Conservation (phyloP, 768 basidiomycete genomes). For the Leucocoprinus leucothites region DNA sequence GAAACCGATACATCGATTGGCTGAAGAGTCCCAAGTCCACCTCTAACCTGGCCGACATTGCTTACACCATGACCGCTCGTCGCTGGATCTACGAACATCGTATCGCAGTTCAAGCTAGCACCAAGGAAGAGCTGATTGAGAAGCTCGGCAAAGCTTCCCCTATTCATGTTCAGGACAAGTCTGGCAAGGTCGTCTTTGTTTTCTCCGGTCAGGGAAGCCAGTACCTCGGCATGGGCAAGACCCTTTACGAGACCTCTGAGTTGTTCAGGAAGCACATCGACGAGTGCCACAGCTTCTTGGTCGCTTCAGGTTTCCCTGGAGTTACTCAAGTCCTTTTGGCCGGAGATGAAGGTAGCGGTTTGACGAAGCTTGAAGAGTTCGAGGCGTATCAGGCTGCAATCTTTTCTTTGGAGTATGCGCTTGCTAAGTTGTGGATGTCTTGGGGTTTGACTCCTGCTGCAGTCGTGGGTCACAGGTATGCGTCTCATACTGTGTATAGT, state of each 20-base stretch:
- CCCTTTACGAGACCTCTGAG: conserved; percentile 47
- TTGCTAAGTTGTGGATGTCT: conserved; percentile 61
- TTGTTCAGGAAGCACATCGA: conserved; percentile 53
- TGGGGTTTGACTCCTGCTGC: conserved; percentile 65
- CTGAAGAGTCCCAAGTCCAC: conserved; percentile 29
- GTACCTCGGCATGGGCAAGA: conserved; percentile 59
- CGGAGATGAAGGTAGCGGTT: conserved; percentile 7
- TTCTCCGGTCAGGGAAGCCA: conserved; percentile 77
- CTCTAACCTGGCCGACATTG: conserved; percentile 41
- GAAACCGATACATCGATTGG: conserved; percentile 44
- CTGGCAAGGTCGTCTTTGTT: conserved; percentile 51
- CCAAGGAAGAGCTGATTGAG: conserved; percentile 41
- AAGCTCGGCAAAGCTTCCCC: conserved; percentile 36
- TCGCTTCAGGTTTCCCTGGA: conserved; percentile 45
- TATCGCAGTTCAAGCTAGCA: conserved; percentile 43
- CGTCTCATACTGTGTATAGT: neutral
- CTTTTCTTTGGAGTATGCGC: conserved; percentile 60
- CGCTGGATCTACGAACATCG: conserved; percentile 54
- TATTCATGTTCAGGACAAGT: conserved; percentile 23
- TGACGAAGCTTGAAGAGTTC: conserved; percentile 29
- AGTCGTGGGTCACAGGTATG: conserved; percentile 70
- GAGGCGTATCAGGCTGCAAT: conserved; percentile 52
- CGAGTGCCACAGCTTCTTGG: conserved; percentile 52
- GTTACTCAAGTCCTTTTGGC: conserved; percentile 20
- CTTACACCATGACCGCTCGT: conserved; percentile 68